These are phyloP conservation scores for Cyclotella kingstonii DNA, from an alignment of 108 stramenopile genomes.

Conservation along the genomic window DNA sequence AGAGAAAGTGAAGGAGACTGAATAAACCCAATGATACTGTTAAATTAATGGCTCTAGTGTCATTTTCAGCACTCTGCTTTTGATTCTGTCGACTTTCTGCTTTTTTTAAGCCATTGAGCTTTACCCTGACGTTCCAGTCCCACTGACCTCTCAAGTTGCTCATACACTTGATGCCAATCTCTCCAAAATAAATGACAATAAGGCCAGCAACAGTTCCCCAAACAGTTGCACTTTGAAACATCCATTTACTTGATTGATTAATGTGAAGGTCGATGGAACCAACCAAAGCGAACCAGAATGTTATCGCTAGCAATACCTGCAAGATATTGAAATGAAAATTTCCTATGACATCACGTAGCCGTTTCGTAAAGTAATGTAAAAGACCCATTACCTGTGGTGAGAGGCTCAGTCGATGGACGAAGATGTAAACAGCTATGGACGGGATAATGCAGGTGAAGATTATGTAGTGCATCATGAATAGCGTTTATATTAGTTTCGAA, in stretches of 20 bases:
- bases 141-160: neutral
- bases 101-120: neutral
- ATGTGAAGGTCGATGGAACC: constrained; percentile 1
- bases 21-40: constrained; percentile 11
- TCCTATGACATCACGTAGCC: no score
- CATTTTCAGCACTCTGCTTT: neutral
- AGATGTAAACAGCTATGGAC: no score
- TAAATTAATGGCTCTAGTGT: neutral
- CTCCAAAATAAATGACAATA: constrained; percentile 5
- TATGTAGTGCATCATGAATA: no score
- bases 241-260: neutral
- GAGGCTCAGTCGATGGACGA: no score
- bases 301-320: constrained; percentile 9
- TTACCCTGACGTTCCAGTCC: neutral
- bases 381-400: no score
- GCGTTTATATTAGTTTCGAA: no score
- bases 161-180: constrained; percentile 4
- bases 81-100: neutral
- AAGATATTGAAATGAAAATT: no score
- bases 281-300: constrained; percentile 12
- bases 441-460: no score
- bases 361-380: no score
- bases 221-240: neutral
- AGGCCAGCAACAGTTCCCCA: constrained; percentile 15
- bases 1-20: constrained; percentile 7